Conservation (phyloP, 768 basidiomycete species). For the Boletus pseudo-olivaceus region DNA sequence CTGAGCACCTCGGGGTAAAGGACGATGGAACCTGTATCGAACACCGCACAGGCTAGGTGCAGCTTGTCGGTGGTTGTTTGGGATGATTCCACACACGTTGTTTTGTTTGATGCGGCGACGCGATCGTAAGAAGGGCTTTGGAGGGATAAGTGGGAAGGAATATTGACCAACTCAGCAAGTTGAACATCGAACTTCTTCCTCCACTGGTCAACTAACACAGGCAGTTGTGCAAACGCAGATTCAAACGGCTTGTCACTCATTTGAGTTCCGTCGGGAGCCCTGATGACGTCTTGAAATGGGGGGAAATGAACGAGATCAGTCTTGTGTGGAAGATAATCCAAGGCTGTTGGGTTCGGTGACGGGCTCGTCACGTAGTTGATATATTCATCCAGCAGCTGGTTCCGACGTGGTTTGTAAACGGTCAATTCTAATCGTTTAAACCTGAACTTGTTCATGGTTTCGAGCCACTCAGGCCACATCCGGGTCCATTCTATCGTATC, state of each 20-base stretch:
- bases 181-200: background rate
- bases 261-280: background rate
- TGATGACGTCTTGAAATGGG: background rate
- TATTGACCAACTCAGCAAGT: background rate
- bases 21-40: background rate
- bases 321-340: background rate
- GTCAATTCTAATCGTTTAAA: background rate
- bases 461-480: background rate
- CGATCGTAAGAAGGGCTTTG: background rate
- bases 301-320: background rate
- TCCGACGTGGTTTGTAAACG: background rate
- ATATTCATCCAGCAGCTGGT: background rate
- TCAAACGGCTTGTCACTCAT: background rate
- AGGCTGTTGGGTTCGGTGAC: background rate
- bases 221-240: constrained; percentile 2
- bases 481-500: background rate
- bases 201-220: background rate
- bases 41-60: background rate
- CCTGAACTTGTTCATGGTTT: background rate
- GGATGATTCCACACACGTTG: background rate
- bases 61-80: background rate
- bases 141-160: background rate
- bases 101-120: background rate
- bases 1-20: background rate
- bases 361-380: background rate